phyloP scores from a whole-genome alignment of 495 filamentous ascomycete species.

The Parathielavia appendiculata region DNA sequence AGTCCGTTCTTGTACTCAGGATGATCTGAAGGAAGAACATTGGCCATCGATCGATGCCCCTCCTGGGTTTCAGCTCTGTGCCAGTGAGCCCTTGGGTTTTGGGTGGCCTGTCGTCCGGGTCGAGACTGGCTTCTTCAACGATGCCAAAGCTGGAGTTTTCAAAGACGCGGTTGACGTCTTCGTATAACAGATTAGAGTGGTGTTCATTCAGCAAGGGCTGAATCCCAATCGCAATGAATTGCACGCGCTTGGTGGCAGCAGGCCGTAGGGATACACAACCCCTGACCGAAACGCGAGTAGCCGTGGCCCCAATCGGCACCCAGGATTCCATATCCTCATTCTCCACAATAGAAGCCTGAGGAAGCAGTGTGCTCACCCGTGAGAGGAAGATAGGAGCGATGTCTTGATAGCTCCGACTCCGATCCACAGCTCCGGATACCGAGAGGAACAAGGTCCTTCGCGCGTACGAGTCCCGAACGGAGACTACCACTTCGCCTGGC shows the following conservation, averaged over 20 bases:
- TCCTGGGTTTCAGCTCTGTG: conserved; percentile 55
- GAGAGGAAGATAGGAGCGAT: conserved; percentile 1
- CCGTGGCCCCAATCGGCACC: conserved; percentile 63
- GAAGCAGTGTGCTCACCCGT: conserved; percentile 44
- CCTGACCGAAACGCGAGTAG: conserved; percentile 52
- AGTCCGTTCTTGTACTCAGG: conserved; percentile 23
- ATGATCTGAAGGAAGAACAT: conserved; percentile 84
- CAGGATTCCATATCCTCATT: conserved; percentile 50
- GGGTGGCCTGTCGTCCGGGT: conserved; percentile 19
- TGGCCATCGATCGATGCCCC: conserved; percentile 76
- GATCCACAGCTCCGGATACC: background rate
- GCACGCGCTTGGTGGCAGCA: conserved; percentile 61
- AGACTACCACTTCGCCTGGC: conserved; percentile 41
- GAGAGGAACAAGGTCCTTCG: conserved; percentile 18
- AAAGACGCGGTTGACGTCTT: conserved; percentile 76
- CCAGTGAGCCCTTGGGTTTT: conserved; percentile 48
- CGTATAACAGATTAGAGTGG: conserved; percentile 63
- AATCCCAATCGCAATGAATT: conserved; percentile 75
- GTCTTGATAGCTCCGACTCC: background rate
- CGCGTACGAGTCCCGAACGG: conserved; percentile 37
- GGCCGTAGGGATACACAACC: conserved; percentile 68
- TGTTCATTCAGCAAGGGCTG: conserved; percentile 50
- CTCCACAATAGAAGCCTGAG: conserved; percentile 59
- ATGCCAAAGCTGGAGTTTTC: conserved; percentile 70
- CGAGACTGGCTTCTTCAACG: conserved; percentile 41